Evolutionary conservation across 2,329 filamentous ascomycete genomes (phyloP), one percentile per base, ranked within the genome.

Genomic region (Aaosphaeria arxii): DNA sequence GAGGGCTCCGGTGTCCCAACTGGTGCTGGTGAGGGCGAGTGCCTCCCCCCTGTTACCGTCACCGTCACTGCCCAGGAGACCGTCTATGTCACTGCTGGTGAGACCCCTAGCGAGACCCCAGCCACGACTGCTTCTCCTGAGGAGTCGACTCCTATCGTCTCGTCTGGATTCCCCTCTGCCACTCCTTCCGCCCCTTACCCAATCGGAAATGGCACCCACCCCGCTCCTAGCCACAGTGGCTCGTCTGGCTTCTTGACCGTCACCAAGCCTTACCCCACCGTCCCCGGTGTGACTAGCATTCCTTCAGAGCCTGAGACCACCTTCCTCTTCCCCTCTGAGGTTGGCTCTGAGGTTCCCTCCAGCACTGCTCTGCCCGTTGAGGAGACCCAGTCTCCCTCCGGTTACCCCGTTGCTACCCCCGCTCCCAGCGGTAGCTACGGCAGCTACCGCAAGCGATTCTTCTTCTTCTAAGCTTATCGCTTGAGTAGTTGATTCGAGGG

Each of bases 61-160:
- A 70, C 67, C 30, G 62, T 68, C 33, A 70, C 67, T 43, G 49
- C 56, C 17, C 61, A 67, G 59, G 66, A 70, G 64, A 71, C 67
- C 52, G 64, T 71, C 57, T 64, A 59, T 39, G 67, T 71, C 48
- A 67, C 64, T 45, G 57, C 54, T 52, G 62, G 56, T 42, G 13
- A 42, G 11, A 49, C 45, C 11, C 9, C 11, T n/a, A 9, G 24
- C 39, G 9, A 45, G 55, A 48, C 41, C 53, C 24, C 45, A 13
- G 39, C 24, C 33, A 36, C 9, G 33, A 9, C 33, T 36, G 9
- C 33, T 36, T 36, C 33, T 13, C 9, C 33, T 36, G 9, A 36
- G 9, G 33, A 36, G 33, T 9, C 13, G 9, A 9, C 33, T 36
- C 13, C 33, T 36, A 24, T 24, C 17, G 17, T 24, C 39, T 9